A percentile compares a stretch with the other conserved stretches of the same genome.
phyloP scores from a whole-genome alignment of 768 basidiomycete genomes.

The Lentinula detonsa region DNA sequence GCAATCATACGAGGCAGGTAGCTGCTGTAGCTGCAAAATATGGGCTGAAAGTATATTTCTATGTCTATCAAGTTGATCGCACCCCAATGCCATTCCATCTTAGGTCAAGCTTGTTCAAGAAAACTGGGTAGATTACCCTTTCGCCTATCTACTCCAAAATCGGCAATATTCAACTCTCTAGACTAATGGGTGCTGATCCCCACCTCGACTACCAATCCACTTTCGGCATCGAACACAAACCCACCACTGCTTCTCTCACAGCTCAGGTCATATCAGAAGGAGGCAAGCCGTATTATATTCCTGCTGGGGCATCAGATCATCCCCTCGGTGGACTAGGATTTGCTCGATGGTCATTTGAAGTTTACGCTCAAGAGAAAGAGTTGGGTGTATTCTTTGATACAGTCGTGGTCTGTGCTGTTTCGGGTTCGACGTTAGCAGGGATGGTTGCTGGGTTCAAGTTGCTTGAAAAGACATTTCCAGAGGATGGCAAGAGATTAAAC shows the following conservation, averaged over 20 bases:
- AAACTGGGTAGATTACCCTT: slow-evolving; percentile 16
- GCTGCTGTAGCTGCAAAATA: slow-evolving; percentile 18
- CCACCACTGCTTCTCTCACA: slow-evolving; percentile 12
- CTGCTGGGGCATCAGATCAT: slow-evolving; percentile 18
- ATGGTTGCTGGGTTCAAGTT: slow-evolving; percentile 19
- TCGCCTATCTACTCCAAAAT: slow-evolving; percentile 15
- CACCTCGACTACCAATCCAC: slow-evolving; percentile 12
- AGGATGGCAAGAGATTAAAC: not conserved
- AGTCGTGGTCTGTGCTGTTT: slow-evolving; percentile 17
- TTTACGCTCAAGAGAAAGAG: slow-evolving; percentile 13
- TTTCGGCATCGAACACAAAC: slow-evolving; percentile 19
- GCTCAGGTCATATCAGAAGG: slow-evolving; percentile 11
- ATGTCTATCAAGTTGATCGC: not conserved
- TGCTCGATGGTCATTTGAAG: slow-evolving; percentile 18
- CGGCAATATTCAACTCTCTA: slow-evolving; percentile 17
- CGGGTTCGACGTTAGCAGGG: slow-evolving; percentile 17
- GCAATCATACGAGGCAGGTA: slow-evolving; percentile 20
- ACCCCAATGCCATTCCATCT: not conserved
- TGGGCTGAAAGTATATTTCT: slow-evolving; percentile 13
- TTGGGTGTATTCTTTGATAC: slow-evolving; percentile 18
- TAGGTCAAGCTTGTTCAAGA: slow-evolving; percentile 19
- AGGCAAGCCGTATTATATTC: slow-evolving; percentile 19
- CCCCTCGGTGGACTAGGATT: slow-evolving; percentile 19
- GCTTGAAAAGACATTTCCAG: slow-evolving; percentile 10
- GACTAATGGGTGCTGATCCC: slow-evolving; percentile 19